Percentiles rank a stretch among this genome's conserved stretches.
These are phyloP conservation scores for Cladosporium cucumerinum DNA, from an alignment of 2,329 filamentous ascomycete species.

Conservation along the genomic window DNA sequence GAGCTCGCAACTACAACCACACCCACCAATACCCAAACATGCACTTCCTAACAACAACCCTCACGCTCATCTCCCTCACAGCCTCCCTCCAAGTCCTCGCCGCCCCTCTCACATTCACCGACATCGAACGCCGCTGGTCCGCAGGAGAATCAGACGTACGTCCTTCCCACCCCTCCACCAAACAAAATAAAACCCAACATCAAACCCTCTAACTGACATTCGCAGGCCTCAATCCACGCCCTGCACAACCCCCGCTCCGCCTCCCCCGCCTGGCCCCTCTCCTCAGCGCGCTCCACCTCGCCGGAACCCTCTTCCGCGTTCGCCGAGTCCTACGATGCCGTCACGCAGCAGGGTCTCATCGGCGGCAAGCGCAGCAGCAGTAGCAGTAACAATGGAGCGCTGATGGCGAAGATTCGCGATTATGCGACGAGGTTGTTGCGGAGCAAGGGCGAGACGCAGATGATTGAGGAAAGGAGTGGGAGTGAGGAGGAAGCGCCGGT, in stretches of 20 bases:
- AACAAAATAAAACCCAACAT: no score
- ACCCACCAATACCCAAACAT: neutral
- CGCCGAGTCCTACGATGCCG: constrained; percentile 2
- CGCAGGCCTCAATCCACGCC: constrained; percentile 23
- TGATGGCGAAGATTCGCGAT: constrained; percentile 14
- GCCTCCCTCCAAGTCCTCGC: constrained; percentile 15
- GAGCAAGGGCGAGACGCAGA: constrained; percentile 14
- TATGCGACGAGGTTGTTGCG: constrained; percentile 21
- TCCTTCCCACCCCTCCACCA: neutral
- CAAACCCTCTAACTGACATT: neutral
- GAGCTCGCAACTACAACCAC: neutral
- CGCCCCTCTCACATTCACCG: constrained; percentile 24
- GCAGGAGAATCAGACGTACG: constrained; percentile 30
- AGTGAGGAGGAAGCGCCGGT: constrained; percentile 18
- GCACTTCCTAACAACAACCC: constrained; percentile 21
- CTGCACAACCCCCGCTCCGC: constrained; percentile 20
- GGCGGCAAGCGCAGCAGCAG: neutral
- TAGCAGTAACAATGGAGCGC: neutral
- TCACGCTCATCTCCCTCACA: constrained; percentile 19
- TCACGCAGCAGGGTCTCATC: constrained; percentile 13
- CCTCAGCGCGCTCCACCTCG: neutral
- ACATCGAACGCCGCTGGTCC: constrained; percentile 30
- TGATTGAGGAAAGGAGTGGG: constrained; percentile 11
- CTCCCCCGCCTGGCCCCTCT: constrained; percentile 23
- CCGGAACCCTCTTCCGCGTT: neutral